Percentiles rank a stretch among this genome's conserved stretches.
Evolutionary conservation across 1,284 basidiomycete species (phyloP).

Genomic region (Irpex lacteus): DNA sequence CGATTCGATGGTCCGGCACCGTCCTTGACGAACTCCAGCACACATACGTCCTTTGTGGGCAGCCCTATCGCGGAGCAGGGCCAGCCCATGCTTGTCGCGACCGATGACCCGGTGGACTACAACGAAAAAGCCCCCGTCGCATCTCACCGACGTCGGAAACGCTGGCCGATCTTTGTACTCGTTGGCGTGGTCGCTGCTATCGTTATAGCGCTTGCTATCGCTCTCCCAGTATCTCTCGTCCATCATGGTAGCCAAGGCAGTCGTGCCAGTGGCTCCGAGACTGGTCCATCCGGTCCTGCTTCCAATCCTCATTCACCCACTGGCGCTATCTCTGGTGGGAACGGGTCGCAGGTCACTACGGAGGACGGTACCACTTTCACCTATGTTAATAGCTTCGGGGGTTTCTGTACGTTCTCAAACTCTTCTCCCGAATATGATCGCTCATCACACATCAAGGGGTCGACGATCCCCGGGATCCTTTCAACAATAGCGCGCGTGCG

Average conservation of each 20-base stretch:
- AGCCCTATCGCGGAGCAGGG: constrained; percentile 14
- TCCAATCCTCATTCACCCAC: constrained; percentile 25
- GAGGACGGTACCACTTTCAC: constrained; percentile 75
- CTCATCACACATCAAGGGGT: constrained; percentile 31
- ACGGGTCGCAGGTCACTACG: constrained; percentile 62
- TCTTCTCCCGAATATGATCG: not conserved
- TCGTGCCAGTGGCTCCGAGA: constrained; percentile 10
- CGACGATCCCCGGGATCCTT: constrained; percentile 67
- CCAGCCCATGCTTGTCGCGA: constrained; percentile 16
- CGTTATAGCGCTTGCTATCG: constrained; percentile 45
- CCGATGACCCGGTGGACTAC: constrained; percentile 11
- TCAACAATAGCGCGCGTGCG: constrained; percentile 65
- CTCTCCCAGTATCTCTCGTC: constrained; percentile 55
- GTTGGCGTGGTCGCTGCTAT: constrained; percentile 33
- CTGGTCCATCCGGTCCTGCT: not conserved
- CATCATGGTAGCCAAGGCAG: constrained; percentile 27
- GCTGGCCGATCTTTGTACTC: constrained; percentile 16
- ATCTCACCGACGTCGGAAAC: constrained; percentile 9
- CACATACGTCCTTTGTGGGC: constrained; percentile 19
- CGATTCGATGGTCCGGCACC: constrained; percentile 1
- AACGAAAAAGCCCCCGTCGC: not conserved
- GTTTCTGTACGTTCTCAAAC: constrained; percentile 47
- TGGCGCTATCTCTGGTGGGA: constrained; percentile 41
- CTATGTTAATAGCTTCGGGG: constrained; percentile 77
- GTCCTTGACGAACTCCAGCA: constrained; percentile 15